Percentiles rank a stretch among this genome's conserved stretches.
These are phyloP conservation scores for Streptanthus diversifolius DNA, from an alignment of 345 rosid species.

Conservation along the genomic window DNA sequence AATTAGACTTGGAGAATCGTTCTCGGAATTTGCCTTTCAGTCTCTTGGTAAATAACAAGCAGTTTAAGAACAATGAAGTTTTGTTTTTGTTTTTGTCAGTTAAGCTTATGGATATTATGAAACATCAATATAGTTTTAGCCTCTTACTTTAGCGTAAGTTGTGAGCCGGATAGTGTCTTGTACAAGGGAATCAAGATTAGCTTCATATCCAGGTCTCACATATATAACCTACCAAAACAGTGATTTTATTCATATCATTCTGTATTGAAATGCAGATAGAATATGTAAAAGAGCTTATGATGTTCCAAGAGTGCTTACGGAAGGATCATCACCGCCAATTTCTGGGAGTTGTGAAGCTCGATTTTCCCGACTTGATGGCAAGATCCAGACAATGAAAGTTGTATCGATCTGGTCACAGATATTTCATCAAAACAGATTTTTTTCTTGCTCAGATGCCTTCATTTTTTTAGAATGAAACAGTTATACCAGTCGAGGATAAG, in stretches of 20 bases:
- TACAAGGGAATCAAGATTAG: constrained; percentile 69
- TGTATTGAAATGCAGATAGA: neutral
- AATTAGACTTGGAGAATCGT: neutral
- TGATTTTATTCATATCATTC: neutral
- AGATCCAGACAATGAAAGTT: constrained; percentile 75
- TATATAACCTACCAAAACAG: constrained; percentile 62
- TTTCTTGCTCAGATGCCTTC: neutral
- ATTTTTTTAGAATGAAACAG: neutral
- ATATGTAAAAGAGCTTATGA: neutral
- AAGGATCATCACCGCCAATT: constrained; percentile 81
- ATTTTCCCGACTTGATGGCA: constrained; percentile 44
- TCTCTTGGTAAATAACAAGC: neutral
- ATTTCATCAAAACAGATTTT: constrained; percentile 1
- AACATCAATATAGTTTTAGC: neutral
- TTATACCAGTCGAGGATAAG: constrained; percentile 40
- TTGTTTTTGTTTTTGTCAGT: neutral
- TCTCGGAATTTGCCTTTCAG: neutral
- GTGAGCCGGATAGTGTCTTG: constrained; percentile 70
- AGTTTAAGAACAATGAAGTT: neutral
- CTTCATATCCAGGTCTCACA: constrained; percentile 76
- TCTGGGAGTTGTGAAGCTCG: constrained; percentile 45
- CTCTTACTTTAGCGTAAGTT: constrained; percentile 43
- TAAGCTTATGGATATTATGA: neutral
- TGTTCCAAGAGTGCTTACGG: constrained; percentile 41
- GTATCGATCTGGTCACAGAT: constrained; percentile 55